A percentile compares a stretch with the other conserved stretches of the same genome.
Conservation (phyloP, 345 rosid genomes). For the Ceriops tagal region DNA sequence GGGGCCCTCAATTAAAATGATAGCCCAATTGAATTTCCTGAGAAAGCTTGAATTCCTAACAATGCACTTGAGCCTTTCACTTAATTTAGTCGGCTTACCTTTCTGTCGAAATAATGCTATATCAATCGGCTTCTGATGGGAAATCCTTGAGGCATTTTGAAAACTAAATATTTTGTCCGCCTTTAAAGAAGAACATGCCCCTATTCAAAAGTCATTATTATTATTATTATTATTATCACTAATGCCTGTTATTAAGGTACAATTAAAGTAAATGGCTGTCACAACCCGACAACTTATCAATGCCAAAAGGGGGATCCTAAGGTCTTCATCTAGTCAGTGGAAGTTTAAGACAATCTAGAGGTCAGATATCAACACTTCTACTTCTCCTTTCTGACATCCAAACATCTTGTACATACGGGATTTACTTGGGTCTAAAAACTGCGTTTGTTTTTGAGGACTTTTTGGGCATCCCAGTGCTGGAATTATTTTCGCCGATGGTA, state of each 20-base stretch:
- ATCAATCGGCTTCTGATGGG: neutral
- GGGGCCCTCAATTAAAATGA: slow-evolving; percentile 2
- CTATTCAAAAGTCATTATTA: slow-evolving; percentile 14
- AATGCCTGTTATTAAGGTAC: slow-evolving; percentile 21
- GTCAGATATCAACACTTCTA: neutral
- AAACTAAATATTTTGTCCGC: slow-evolving; percentile 10
- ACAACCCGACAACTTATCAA: slow-evolving; percentile 36
- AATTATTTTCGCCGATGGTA: neutral
- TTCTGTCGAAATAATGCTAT: neutral
- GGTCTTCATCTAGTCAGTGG: slow-evolving; percentile 8
- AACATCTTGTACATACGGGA: too few relatives aligned
- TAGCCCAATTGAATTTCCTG: slow-evolving; percentile 10
- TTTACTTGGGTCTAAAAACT: too few relatives aligned
- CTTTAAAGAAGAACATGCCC: slow-evolving; percentile 10
- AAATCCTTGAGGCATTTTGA: neutral
- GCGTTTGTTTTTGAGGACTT: too few relatives aligned
- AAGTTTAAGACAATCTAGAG: slow-evolving; percentile 1
- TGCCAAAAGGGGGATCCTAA: slow-evolving; percentile 21
- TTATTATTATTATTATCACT: neutral
- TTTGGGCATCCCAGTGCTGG: too few relatives aligned
- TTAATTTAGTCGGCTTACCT: neutral
- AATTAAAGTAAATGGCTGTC: slow-evolving; percentile 18
- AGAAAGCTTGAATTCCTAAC: neutral
- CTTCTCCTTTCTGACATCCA: too few relatives aligned
- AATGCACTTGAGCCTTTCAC: neutral